Evolutionary conservation across 306 rosid species (phyloP).

Genomic region (Medicago lupulina): DNA sequence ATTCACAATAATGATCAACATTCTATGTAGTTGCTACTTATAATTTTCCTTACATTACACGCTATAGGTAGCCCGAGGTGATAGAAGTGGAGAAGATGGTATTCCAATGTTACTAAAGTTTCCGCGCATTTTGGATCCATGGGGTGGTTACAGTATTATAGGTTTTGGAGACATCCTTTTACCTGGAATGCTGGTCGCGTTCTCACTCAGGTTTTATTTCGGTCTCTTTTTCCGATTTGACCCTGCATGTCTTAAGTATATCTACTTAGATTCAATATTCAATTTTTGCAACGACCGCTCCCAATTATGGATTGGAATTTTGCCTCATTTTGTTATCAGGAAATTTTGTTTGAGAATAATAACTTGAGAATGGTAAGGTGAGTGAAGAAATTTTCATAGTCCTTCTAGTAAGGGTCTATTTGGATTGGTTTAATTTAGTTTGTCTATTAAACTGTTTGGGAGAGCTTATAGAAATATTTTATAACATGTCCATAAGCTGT

Average conservation of each 20-base stretch:
- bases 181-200: constrained; percentile 91
- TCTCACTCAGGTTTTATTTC: constrained; percentile 80
- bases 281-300: neutral
- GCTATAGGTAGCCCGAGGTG: constrained; percentile 89
- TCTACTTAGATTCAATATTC: neutral
- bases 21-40: constrained; percentile 30
- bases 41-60: constrained; percentile 21
- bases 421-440: neutral
- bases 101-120: constrained; percentile 95
- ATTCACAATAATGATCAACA: neutral
- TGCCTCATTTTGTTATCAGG: too few relatives aligned
- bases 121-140: constrained; percentile 91
- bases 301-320: constrained; percentile 30
- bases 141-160: constrained; percentile 98
- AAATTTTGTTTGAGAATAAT: constrained; percentile 14
- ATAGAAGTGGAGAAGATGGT: constrained; percentile 91
- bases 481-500: neutral
- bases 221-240: neutral
- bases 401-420: neutral
- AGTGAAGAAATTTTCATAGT: neutral
- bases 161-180: constrained; percentile 97
- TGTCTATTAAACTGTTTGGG: neutral
- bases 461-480: neutral
- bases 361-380: constrained; percentile 23
- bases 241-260: constrained; percentile 34